Conservation (phyloP, 2,329 filamentous ascomycete species). For the Nothophoma quercina region DNA sequence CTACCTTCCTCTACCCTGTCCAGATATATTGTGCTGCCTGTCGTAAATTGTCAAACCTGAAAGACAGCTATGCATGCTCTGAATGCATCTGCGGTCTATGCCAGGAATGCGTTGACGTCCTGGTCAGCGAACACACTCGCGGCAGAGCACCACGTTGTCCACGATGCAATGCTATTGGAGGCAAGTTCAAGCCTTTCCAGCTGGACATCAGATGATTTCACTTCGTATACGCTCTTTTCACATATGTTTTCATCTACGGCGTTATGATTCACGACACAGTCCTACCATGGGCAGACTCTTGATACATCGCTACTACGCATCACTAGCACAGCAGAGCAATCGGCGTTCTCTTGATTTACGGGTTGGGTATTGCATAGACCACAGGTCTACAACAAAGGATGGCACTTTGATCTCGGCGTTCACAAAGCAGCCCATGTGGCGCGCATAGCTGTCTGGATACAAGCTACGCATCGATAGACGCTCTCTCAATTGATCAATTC, state of each 20-base stretch:
- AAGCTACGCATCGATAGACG: constrained; percentile 14
- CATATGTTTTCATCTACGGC: constrained; percentile 18
- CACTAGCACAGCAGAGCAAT: constrained; percentile 28
- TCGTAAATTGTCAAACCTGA: constrained; percentile 76
- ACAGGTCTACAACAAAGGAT: constrained; percentile 7
- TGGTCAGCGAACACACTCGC: constrained; percentile 75
- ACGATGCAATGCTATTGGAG: constrained; percentile 78
- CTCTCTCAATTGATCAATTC: constrained; percentile 15
- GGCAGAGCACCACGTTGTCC: constrained; percentile 77
- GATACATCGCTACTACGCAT: constrained; percentile 16
- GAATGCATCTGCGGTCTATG: constrained; percentile 96
- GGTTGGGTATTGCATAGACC: constrained; percentile 29
- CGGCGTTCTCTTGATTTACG: constrained; percentile 20
- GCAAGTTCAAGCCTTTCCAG: constrained; percentile 84
- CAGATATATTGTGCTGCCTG: constrained; percentile 95
- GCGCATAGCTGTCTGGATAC: constrained; percentile 12
- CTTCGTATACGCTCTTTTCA: constrained; percentile 9
- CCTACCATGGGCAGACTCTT: constrained; percentile 7
- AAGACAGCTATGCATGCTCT: constrained; percentile 90
- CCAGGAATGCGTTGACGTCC: constrained; percentile 81
- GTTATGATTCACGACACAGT: constrained; percentile 20
- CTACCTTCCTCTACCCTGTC: constrained; percentile 60
- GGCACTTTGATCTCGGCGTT: constrained; percentile 10
- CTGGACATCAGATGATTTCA: constrained; percentile 74
- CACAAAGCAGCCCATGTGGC: constrained; percentile 8